Evolutionary conservation across 2,329 filamentous ascomycete genomes (phyloP), one percentile per base, ranked within the genome.

Genomic region (Beauveria australis): DNA sequence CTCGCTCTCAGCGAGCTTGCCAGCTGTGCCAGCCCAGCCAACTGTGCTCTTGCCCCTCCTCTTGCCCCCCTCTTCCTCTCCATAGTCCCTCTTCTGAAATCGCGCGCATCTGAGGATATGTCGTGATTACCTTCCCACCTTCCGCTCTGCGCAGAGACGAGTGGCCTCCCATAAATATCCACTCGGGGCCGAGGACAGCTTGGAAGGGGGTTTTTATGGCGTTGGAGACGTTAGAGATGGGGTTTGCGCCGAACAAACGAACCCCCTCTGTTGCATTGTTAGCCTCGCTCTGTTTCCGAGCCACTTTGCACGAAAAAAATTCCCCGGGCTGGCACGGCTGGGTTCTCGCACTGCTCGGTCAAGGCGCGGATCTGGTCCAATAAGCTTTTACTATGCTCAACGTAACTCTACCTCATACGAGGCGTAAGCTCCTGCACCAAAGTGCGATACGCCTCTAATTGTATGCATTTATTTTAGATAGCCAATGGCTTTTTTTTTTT

Each of bases 91-190:
- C 54, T n/a, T 44, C 46, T n/a, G 24, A 44, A 22, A 59, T 59
- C 55, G 55, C 19, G 46, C 22, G 30, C 37, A 59, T 59, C 41
- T 46, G 26, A 59, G 30, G 4, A 43, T 22, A 44, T 57, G 54
- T 59, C 56, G 56, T 59, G 56, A 59, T 59, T 59, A 37, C 37
- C 33, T 47, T 43, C 47, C 24, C 22, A 33, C 33, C 56, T 43
- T n/a, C 24, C 22, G 41, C 5, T 9, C 24, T 28, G 43, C n/a
- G 26, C n/a, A 22, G 10, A 40, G 18, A 48, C n/a, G 19, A 12
- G 26, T 3, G 12, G 9, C 10, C 28, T 47, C 10, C 28, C 16
- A 14, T 48, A 1, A 14, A 47, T 33, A 48, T 48, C 43, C 54
- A 57, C 53, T 47, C 43, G 12, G 40, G 53, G 22, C 41, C 43